phyloP scores from a whole-genome alignment of 2,329 filamentous ascomycete species.

The Diaporthe humulicola region DNA sequence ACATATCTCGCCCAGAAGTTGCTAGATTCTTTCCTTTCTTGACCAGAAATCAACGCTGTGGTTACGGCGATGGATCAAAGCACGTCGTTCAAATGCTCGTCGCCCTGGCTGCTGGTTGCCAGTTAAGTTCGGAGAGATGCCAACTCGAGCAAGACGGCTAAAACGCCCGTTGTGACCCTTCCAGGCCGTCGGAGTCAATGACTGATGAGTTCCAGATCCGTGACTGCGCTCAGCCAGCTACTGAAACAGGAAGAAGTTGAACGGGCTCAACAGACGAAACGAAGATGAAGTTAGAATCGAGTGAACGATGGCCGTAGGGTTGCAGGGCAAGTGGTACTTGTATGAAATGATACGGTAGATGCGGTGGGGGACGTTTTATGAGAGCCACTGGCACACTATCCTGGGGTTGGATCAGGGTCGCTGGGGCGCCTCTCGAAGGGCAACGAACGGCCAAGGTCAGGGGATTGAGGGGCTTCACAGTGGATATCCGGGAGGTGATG shows the following conservation, averaged over 20 bases:
- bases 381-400: conserved; percentile 62
- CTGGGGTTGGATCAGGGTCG: conserved; percentile 56
- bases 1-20: conserved; percentile 56
- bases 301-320: conserved; percentile 50
- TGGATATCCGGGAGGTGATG: conserved; percentile 39
- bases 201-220: conserved; percentile 33
- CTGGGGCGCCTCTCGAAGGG: conserved; percentile 38
- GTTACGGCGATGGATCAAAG: conserved; percentile 29
- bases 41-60: conserved; percentile 11
- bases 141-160: conserved; percentile 35
- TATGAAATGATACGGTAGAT: conserved; percentile 63
- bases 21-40: conserved; percentile 27
- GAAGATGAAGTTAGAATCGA: conserved; percentile 48
- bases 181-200: conserved; percentile 27
- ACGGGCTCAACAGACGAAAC: conserved; percentile 44
- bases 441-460: conserved; percentile 47
- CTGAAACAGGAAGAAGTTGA: conserved; percentile 40
- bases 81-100: conserved; percentile 35
- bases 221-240: conserved; percentile 34
- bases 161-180: conserved; percentile 30
- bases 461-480: conserved; percentile 40
- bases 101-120: conserved; percentile 17
- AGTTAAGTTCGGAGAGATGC: conserved; percentile 26
- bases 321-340: conserved; percentile 63
- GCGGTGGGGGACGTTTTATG: conserved; percentile 63